These are phyloP conservation scores for Telfairia occidentalis DNA, from an alignment of 331 rosid species.

Conservation along the genomic window DNA sequence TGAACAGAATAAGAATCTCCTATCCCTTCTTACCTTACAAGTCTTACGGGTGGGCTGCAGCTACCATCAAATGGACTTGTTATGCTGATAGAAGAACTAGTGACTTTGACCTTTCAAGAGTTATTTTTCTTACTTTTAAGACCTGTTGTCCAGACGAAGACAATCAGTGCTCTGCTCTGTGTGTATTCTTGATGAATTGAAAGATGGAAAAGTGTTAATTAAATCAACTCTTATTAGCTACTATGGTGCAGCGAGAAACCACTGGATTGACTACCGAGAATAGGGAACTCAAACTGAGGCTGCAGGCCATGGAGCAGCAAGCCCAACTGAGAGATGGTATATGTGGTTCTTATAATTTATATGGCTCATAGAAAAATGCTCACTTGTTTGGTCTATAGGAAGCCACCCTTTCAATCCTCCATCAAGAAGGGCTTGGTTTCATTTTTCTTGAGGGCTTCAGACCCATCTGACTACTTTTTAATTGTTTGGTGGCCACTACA, in stretches of 20 bases:
- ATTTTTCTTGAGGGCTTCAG: not conserved
- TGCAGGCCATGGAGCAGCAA: conserved; percentile 70
- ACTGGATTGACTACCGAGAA: conserved; percentile 48
- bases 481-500: conserved; percentile 18
- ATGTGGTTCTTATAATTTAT: not conserved
- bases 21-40: not conserved
- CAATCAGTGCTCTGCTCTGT: not conserved
- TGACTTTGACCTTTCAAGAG: not conserved
- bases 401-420: no score
- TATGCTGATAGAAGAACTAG: not conserved
- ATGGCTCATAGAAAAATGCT: not conserved
- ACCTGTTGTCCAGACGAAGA: not conserved
- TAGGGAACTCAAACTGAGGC: conserved; percentile 64
- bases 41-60: not conserved
- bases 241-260: conserved; percentile 69
- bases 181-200: not conserved
- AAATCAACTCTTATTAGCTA: not conserved
- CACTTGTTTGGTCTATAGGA: not conserved
- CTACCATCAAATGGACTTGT: not conserved
- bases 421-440: not conserved
- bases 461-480: no score
- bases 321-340: conserved; percentile 81
- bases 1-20: not conserved
- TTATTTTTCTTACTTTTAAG: not conserved
- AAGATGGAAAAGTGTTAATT: not conserved